phyloP scores from a whole-genome alignment of 2,329 filamentous ascomycete species.

The Lizonia empirigonia region DNA sequence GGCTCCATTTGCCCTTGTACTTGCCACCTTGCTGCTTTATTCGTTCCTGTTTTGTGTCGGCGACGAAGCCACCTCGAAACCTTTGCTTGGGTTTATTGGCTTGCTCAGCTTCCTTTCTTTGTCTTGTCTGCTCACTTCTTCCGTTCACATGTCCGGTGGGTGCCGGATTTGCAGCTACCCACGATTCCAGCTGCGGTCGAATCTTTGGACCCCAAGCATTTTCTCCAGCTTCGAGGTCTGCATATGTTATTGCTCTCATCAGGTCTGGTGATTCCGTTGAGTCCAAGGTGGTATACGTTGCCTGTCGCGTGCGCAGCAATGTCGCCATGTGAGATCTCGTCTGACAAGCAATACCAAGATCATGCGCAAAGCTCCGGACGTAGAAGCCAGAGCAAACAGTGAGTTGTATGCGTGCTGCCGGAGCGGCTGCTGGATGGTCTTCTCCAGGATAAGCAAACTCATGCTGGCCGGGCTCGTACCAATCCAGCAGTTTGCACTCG shows the following conservation, averaged over 20 bases:
- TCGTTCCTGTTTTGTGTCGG: conserved; percentile 34
- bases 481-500: conserved; percentile 36
- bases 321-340: conserved; percentile 33
- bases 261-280: conserved; percentile 7
- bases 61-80: conserved; percentile 39
- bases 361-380: conserved; percentile 42
- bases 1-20: conserved; percentile 34
- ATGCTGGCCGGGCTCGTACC: conserved; percentile 29
- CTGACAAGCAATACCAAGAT: conserved; percentile 35
- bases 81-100: conserved; percentile 26
- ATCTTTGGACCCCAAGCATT: conserved; percentile 30
- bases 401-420: conserved; percentile 30
- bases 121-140: conserved; percentile 22
- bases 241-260: conserved; percentile 27
- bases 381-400: conserved; percentile 42
- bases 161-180: conserved; percentile 31
- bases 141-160: conserved; percentile 27
- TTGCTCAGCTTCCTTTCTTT: conserved; percentile 18
- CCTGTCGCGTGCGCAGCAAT: conserved; percentile 34
- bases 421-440: conserved; percentile 14
- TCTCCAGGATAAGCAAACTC: conserved; percentile 20
- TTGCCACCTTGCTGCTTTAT: conserved; percentile 39
- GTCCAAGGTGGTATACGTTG: conserved; percentile 21
- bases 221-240: conserved; percentile 31
- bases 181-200: conserved; percentile 26